phyloP scores from a whole-genome alignment of 768 basidiomycete species.

The Mycena sanguinolenta region DNA sequence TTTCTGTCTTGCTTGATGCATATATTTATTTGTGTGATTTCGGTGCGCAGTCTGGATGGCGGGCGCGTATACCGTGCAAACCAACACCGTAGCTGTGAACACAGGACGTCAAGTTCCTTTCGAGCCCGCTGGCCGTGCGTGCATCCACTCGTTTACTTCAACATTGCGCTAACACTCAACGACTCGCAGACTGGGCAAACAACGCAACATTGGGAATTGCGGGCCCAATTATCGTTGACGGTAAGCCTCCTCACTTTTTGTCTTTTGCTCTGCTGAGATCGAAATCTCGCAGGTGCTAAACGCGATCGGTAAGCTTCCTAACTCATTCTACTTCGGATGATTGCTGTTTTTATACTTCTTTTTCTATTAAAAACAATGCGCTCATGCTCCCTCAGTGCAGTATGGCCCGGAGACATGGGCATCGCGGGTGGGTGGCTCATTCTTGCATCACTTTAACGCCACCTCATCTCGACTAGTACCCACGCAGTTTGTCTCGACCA shows the following conservation, averaged over 20 bases:
- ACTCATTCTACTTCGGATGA: too few relatives aligned
- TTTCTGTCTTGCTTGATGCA: conserved; percentile 66
- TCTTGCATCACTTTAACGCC: conserved; percentile 1
- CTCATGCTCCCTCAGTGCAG: too few relatives aligned
- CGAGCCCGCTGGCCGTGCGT: conserved; percentile 57
- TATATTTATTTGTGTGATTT: neutral
- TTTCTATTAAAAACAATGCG: too few relatives aligned
- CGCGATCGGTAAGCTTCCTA: conserved; percentile 60
- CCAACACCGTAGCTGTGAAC: conserved; percentile 56
- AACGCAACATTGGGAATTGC: conserved; percentile 67
- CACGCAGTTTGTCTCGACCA: conserved; percentile 52
- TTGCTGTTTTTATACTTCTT: too few relatives aligned
- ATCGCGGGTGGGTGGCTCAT: too few relatives aligned
- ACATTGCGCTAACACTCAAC: neutral
- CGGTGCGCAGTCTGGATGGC: neutral
- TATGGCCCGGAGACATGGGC: too few relatives aligned
- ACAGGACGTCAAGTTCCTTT: conserved; percentile 66
- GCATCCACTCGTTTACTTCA: neutral
- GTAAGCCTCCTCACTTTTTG: conserved; percentile 25
- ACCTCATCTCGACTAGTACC: conserved; percentile 20
- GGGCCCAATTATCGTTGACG: conserved; percentile 73
- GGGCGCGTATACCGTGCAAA: conserved; percentile 65
- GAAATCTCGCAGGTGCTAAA: conserved; percentile 56
- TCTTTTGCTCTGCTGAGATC: neutral
- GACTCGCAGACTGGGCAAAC: conserved; percentile 64